Conservation (phyloP, 1,284 basidiomycete genomes). For the Entoloma clypeatum region DNA sequence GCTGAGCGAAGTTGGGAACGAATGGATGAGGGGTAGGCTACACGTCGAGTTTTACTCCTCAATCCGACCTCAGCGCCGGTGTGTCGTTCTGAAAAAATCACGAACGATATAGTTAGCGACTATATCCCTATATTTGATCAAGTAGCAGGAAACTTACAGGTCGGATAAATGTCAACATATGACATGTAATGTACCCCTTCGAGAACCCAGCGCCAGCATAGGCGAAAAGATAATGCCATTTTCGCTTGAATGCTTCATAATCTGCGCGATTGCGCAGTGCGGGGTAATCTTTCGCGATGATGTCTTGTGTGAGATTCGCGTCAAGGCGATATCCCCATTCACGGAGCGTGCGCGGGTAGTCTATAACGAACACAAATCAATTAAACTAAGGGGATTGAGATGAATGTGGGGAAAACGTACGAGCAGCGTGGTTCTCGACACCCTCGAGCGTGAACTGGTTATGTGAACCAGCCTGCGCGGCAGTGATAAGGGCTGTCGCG, state of each 20-base stretch:
- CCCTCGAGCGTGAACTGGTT: conserved; percentile 79
- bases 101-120: conserved; percentile 4
- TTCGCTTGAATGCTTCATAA: conserved; percentile 64
- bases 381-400: too few relatives aligned
- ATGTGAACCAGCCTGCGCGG: conserved; percentile 59
- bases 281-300: conserved; percentile 55
- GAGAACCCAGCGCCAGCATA: conserved; percentile 74
- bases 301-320: conserved; percentile 54
- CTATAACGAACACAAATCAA: too few relatives aligned
- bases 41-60: conserved; percentile 1
- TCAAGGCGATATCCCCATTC: conserved; percentile 82
- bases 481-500: conserved; percentile 69
- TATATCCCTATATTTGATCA: conserved; percentile 12
- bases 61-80: too few relatives aligned
- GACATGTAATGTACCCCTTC: conserved; percentile 73
- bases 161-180: conserved; percentile 68
- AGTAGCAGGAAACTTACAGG: conserved; percentile 50
- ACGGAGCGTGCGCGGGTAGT: conserved; percentile 87
- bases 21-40: too few relatives aligned
- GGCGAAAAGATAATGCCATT: conserved; percentile 77
- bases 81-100: conserved; percentile 1
- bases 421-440: conserved; percentile 85
- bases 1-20: too few relatives aligned
- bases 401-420: conserved; percentile 35
- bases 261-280: conserved; percentile 47